Conservation (phyloP, 371 early-diverging fungal species). For the Mortierella sp. region DNA sequence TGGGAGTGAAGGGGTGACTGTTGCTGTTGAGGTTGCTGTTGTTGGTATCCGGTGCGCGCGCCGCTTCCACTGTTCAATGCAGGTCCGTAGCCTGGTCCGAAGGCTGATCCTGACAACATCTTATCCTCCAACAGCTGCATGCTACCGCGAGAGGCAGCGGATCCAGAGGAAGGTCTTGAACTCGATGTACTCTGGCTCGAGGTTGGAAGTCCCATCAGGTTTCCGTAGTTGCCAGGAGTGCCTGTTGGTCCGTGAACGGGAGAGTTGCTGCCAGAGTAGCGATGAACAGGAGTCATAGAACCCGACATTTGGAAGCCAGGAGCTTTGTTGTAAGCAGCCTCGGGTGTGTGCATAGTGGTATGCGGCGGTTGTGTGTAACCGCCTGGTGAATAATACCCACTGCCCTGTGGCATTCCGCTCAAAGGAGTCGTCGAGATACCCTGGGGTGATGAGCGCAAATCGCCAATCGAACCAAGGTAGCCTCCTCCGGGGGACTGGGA, state of each 20-base stretch:
- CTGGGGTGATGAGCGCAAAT: conserved; percentile 29
- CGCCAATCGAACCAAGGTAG: conserved; percentile 32
- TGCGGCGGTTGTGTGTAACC: conserved; percentile 24
- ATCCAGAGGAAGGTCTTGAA: conserved; percentile 22
- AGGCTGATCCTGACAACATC: conserved; percentile 36
- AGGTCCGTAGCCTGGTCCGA: conserved; percentile 56
- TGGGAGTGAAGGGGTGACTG: conserved; percentile 15
- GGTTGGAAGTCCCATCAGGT: conserved; percentile 20
- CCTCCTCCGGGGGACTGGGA: conserved; percentile 20
- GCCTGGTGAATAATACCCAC: conserved; percentile 38
- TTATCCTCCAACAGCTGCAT: conserved; percentile 45
- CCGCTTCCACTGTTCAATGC: conserved; percentile 41
- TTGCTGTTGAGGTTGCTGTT: conserved; percentile 27
- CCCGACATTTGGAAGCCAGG: conserved; percentile 31
- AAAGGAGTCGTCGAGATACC: conserved; percentile 14
- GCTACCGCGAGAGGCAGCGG: conserved; percentile 30
- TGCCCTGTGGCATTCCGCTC: conserved; percentile 11
- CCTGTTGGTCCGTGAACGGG: conserved; percentile 27
- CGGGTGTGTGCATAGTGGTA: conserved; percentile 21
- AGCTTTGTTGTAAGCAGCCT: conserved; percentile 29
- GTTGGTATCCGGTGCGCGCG: conserved; percentile 20
- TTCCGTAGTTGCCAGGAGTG: conserved; percentile 22
- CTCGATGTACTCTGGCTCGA: conserved; percentile 29
- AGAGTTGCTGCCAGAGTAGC: conserved; percentile 39
- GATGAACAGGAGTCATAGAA: conserved; percentile 19